These are phyloP conservation scores for Fusarium chlamydosporum DNA, from an alignment of 2,329 filamentous ascomycete species.

Conservation along the genomic window DNA sequence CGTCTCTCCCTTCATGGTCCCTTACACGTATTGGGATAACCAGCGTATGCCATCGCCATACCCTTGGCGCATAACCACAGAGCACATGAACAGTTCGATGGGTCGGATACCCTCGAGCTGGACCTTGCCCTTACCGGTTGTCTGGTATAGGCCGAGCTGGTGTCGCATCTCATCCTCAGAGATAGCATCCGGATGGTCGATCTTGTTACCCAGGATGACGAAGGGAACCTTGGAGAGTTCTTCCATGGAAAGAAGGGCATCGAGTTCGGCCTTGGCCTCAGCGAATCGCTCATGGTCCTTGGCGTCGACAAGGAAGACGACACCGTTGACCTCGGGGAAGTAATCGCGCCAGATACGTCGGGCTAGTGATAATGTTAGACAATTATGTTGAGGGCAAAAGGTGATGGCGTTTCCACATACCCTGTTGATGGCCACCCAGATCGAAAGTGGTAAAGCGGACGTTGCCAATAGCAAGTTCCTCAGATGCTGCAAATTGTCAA, in stretches of 20 bases:
- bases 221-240: slow-evolving; percentile 96
- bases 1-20: slow-evolving; percentile 10
- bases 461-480: slow-evolving; percentile 93
- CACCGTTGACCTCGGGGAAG: slow-evolving; percentile 95
- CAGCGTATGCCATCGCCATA: slow-evolving; percentile 93
- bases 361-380: slow-evolving; percentile 66
- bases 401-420: slow-evolving; percentile 59
- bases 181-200: slow-evolving; percentile 95
- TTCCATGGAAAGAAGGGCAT: slow-evolving; percentile 96
- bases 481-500: slow-evolving; percentile 73
- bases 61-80: slow-evolving; percentile 96
- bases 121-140: slow-evolving; percentile 95
- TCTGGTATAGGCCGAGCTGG: slow-evolving; percentile 94
- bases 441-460: slow-evolving; percentile 96
- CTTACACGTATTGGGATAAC: slow-evolving; percentile 91
- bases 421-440: slow-evolving; percentile 93
- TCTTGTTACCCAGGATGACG: slow-evolving; percentile 98
- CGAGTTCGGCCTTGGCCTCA: slow-evolving; percentile 97
- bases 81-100: slow-evolving; percentile 99
- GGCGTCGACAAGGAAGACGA: slow-evolving; percentile 97
- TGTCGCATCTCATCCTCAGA: slow-evolving; percentile 96
- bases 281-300: slow-evolving; percentile 95
- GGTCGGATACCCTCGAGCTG: slow-evolving; percentile 91
- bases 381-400: background rate
- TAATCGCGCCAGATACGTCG: slow-evolving; percentile 97